Conservation (phyloP, 75 land plant species). For the Sequoia sempervirens region DNA sequence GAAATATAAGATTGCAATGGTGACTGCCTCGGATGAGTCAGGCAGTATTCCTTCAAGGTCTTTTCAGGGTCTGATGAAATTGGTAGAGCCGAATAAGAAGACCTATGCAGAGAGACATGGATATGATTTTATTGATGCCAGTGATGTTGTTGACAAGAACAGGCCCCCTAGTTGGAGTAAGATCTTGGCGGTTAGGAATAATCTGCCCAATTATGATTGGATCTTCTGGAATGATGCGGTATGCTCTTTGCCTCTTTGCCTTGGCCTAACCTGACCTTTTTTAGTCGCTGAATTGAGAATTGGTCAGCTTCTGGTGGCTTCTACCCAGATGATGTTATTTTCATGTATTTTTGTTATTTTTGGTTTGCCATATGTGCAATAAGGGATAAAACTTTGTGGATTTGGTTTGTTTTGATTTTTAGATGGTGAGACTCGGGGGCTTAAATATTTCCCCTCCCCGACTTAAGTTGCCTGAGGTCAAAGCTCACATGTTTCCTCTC, state of each 20-base stretch:
- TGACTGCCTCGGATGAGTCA: conserved; percentile 51
- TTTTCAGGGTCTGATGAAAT: conserved; percentile 54
- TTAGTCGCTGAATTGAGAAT: not conserved
- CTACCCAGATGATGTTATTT: not conserved
- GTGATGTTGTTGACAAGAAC: conserved; percentile 31
- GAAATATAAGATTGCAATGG: conserved; percentile 48
- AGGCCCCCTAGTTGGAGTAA: conserved; percentile 79
- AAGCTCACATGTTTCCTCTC: not conserved
- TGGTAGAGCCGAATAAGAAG: conserved; percentile 46
- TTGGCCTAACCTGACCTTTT: not conserved
- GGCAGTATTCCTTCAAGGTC: conserved; percentile 13
- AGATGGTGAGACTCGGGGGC: not conserved
- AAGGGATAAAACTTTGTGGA: not conserved
- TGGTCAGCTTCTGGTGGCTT: not conserved
- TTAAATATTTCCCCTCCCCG: not conserved
- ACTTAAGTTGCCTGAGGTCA: not conserved
- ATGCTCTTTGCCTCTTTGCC: conserved; percentile 9
- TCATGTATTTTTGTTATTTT: not conserved
- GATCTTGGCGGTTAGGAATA: conserved; percentile 46
- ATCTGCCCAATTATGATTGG: conserved; percentile 48
- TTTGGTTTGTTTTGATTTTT: not conserved
- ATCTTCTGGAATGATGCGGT: conserved; percentile 80
- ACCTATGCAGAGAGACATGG: conserved; percentile 45
- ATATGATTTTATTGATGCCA: conserved; percentile 55
- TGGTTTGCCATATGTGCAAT: not conserved